Conservation (phyloP, 257 asterid species). For the Nicotiana attenuata region DNA sequence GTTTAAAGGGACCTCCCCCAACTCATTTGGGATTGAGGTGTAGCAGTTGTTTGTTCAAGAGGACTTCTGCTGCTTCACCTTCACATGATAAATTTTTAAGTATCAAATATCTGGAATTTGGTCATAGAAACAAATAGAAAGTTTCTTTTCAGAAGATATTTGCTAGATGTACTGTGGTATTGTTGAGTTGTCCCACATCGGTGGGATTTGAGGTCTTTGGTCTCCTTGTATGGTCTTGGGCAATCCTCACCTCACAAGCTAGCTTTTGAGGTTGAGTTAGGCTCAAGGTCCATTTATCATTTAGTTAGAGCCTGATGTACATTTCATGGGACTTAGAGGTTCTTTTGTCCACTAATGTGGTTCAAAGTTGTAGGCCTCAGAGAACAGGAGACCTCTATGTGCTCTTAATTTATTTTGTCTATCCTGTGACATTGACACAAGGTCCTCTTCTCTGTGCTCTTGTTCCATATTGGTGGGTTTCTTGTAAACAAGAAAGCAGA, state of each 20-base stretch:
- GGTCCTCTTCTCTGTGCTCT: background rate
- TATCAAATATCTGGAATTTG: too few species aligned
- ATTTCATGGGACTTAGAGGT: background rate
- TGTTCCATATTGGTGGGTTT: background rate
- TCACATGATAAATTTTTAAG: too few species aligned
- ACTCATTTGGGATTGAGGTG: too few species aligned
- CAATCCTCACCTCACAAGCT: too few species aligned
- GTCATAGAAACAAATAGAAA: background rate
- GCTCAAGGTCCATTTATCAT: too few species aligned
- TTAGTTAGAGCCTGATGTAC: background rate
- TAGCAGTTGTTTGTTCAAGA: too few species aligned
- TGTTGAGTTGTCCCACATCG: too few species aligned
- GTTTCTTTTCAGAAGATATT: background rate
- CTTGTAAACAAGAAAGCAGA: background rate
- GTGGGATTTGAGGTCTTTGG: too few species aligned
- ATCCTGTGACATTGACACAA: background rate
- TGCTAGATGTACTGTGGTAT: background rate
- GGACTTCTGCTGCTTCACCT: too few species aligned
- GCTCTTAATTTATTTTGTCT: background rate
- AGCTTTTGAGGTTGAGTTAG: too few species aligned
- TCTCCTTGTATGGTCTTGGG: too few species aligned
- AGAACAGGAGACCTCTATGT: background rate
- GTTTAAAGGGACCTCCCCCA: too few species aligned
- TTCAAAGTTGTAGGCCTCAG: background rate
- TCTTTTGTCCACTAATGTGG: background rate